Conservation (phyloP, 805 yeast genomes). For the Yarrowia keelungensis region DNA sequence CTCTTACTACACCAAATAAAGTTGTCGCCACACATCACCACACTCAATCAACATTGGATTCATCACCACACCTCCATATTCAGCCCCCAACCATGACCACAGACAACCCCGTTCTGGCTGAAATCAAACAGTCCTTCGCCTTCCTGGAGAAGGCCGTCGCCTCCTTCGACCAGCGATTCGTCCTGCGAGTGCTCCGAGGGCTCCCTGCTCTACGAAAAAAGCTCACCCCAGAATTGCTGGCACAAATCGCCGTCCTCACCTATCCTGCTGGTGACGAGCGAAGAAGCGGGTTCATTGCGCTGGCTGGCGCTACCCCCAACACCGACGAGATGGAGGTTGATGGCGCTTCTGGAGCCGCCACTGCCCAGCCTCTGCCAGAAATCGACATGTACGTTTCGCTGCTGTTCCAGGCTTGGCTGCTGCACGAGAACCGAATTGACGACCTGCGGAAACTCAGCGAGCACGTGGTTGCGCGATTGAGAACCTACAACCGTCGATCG, state of each 20-base stretch:
- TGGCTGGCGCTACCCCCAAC: slow-evolving; percentile 46
- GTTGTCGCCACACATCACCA: slow-evolving; percentile 35
- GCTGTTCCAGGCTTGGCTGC: slow-evolving; percentile 74
- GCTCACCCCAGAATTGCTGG: slow-evolving; percentile 62
- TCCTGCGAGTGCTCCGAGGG: slow-evolving; percentile 84
- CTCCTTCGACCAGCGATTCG: slow-evolving; percentile 83
- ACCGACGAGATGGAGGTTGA: slow-evolving; percentile 41
- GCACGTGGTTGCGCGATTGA: slow-evolving; percentile 52
- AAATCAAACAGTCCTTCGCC: slow-evolving; percentile 53
- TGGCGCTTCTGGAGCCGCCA: slow-evolving; percentile 35
- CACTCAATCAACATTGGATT: slow-evolving; percentile 4
- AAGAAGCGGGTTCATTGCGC: slow-evolving; percentile 47
- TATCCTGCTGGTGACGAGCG: slow-evolving; percentile 59
- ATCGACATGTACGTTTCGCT: slow-evolving; percentile 80
- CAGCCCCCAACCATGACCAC: slow-evolving; percentile 25
- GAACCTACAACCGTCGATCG: slow-evolving; percentile 76
- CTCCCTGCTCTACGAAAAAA: slow-evolving; percentile 75
- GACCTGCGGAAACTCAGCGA: slow-evolving; percentile 56
- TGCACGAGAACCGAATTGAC: slow-evolving; percentile 67
- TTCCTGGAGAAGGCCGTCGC: slow-evolving; percentile 67
- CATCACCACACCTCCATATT: slow-evolving; percentile 9
- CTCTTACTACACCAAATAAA: background rate
- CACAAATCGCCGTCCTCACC: slow-evolving; percentile 59
- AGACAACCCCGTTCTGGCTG: slow-evolving; percentile 41
- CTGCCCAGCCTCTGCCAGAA: slow-evolving; percentile 66